These are phyloP conservation scores for Eucalyptus curtisii DNA, from an alignment of 345 rosid genomes.

Conservation along the genomic window DNA sequence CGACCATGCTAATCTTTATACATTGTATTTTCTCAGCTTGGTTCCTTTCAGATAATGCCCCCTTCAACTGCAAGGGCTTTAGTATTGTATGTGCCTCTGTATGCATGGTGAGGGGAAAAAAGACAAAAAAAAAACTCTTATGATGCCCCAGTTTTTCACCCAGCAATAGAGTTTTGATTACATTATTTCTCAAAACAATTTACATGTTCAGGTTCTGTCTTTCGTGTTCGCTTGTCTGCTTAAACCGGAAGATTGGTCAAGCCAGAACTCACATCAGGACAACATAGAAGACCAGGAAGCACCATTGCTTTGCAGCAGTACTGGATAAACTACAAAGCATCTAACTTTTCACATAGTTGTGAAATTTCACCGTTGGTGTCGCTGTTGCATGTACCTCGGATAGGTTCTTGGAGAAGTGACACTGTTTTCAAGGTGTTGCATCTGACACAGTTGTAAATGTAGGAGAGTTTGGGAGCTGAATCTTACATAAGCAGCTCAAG, in stretches of 20 bases:
- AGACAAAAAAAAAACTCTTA: background rate
- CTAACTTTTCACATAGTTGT: background rate
- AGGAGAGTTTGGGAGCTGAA: background rate
- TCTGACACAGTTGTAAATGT: background rate
- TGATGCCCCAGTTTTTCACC: background rate
- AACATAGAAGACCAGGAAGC: constrained; percentile 13
- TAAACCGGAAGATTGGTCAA: background rate
- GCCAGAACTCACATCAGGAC: background rate
- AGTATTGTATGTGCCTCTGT: constrained; percentile 30
- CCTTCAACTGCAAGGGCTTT: constrained; percentile 46
- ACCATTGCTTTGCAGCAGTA: constrained; percentile 8
- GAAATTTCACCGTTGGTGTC: background rate
- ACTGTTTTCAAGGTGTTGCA: background rate
- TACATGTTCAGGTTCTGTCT: constrained; percentile 12
- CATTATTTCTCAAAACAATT: background rate
- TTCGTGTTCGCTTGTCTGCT: constrained; percentile 22
- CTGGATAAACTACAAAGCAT: background rate
- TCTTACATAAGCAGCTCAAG: background rate
- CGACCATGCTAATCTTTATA: background rate
- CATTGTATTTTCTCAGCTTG: constrained; percentile 15
- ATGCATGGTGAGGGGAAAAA: constrained; percentile 25
- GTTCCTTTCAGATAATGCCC: constrained; percentile 32
- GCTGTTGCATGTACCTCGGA: background rate
- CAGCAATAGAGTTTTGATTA: background rate
- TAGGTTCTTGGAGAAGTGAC: background rate